Conservation (phyloP, 352 stramenopile genomes). For the Blastocystis sp. region DNA sequence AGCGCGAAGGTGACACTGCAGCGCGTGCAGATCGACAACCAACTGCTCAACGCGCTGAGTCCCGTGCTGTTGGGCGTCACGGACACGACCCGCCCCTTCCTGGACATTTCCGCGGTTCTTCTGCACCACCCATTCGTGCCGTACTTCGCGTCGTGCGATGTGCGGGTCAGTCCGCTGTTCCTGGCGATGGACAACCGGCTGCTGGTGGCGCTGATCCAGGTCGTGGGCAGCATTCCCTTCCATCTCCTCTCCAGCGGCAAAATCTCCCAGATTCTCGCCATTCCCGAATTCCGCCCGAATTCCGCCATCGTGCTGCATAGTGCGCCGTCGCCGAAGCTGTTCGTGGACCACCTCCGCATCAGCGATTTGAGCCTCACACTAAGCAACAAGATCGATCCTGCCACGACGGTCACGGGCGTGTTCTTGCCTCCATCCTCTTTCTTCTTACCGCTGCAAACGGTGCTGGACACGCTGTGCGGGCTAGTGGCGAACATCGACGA, state of each 20-base stretch:
- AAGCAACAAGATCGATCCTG: conserved; percentile 50
- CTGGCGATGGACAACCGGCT: too few species aligned
- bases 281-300: too few species aligned
- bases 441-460: conserved; percentile 14
- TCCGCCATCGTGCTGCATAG: too few species aligned
- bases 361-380: background rate
- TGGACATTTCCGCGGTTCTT: conserved; percentile 11
- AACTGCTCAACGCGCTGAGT: background rate
- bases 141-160: conserved; percentile 19
- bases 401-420: background rate
- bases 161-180: background rate
- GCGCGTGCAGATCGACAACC: conserved; percentile 53
- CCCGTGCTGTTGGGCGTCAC: conserved; percentile 63
- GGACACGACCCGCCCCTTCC: background rate
- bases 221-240: background rate
- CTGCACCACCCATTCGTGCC: conserved; percentile 44
- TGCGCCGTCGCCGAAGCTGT: background rate
- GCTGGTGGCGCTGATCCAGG: conserved; percentile 6
- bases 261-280: background rate
- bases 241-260: conserved; percentile 27
- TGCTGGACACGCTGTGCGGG: conserved; percentile 22
- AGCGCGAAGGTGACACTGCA: conserved; percentile 29
- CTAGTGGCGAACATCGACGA: conserved; percentile 61
- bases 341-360: background rate
- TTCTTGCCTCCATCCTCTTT: background rate